Percentiles rank a stretch among this genome's conserved stretches.
Evolutionary conservation across 2,329 filamentous ascomycete species (phyloP).

Genomic region (Oidium heveae): DNA sequence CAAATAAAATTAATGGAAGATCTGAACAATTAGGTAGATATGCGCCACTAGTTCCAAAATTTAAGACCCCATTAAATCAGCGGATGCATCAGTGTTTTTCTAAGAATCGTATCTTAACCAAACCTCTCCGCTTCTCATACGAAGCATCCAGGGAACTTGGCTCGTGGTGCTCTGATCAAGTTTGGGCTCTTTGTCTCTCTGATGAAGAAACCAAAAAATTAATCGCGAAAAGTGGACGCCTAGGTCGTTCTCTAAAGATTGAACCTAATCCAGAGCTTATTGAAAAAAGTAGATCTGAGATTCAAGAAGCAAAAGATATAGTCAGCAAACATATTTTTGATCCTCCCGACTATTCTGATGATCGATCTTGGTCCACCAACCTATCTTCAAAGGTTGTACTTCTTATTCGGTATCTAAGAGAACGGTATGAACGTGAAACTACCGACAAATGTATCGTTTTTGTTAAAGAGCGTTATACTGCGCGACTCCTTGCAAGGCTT

Average conservation of each 20-base stretch:
- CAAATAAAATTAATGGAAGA: conserved; percentile 29
- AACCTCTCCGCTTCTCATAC: conserved; percentile 23
- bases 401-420: conserved; percentile 32
- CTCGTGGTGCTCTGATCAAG: conserved; percentile 59
- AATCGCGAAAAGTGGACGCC: conserved; percentile 26
- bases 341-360: conserved; percentile 11
- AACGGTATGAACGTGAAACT: conserved; percentile 32
- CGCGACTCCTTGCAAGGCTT: conserved; percentile 43
- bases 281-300: conserved; percentile 26
- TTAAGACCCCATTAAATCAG: conserved; percentile 38
- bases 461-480: conserved; percentile 54
- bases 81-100: conserved; percentile 27
- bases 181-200: conserved; percentile 47
- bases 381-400: conserved; percentile 50
- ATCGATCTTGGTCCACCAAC: conserved; percentile 5
- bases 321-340: conserved; percentile 27
- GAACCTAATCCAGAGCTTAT: conserved; percentile 16
- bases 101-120: conserved; percentile 18
- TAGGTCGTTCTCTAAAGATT: conserved; percentile 13
- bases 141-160: conserved; percentile 43
- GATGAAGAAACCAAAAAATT: conserved; percentile 36
- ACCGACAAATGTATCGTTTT: conserved; percentile 65
- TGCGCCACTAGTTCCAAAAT: conserved; percentile 20
- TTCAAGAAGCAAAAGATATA: conserved; percentile 31
- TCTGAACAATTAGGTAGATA: conserved; percentile 29